Base-by-base conservation (phyloP, 495 filamentous ascomycete genomes). In the Neurospora hispaniola region DNA sequence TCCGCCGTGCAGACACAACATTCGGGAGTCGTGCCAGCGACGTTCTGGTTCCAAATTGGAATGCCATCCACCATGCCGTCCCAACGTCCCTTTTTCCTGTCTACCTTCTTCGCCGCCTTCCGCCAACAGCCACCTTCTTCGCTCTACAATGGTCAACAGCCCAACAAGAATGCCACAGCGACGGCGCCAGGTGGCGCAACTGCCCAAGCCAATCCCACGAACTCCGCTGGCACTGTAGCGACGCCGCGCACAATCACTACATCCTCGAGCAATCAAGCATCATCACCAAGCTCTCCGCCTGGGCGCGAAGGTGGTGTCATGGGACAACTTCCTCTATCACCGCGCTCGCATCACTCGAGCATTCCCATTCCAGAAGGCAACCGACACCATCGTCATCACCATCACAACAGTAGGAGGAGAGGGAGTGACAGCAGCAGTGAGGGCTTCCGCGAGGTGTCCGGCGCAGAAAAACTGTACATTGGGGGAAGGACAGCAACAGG, bases 101-200 rank as follows among this genome's bases (percentile, higher is more conserved):
- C 91, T 72, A 93, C 92, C 84, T 93, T 96, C 86, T 88, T 96
- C 75, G 90, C 92, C 78, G 92, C 92, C 75, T 95, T 95, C 81
- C 90, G 93, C 18, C 85, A 84, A 74, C 82, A 80, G 71, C 71
- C 80, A 5, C 80, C 79, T 6, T 74, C 79, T 18, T 78, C 80
- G 4, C 79, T 80, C 48, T 80, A 80, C 20, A 76, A 82, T 7
- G 18, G 76, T 20, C 76, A 77, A n/a, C 82, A 83, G 72, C 77
- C 83, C 4, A 85, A 82, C 73, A 85, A 85, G 71, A 84, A 85
- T 75, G 73, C 80, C 9, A 72, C 80, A 54, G 70, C 76, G 5
- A 70, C 82, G 7, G 43, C 79, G 68, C 16, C 77, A 69, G 44
- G 69, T 75, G 76, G 74, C 76, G 44, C 84, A 16, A 71, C 78